A percentile compares a stretch with the other conserved stretches of the same genome.
These are phyloP conservation scores for Calamus simplicifolius DNA, from an alignment of 176 grass and related monocot species.

Conservation along the genomic window DNA sequence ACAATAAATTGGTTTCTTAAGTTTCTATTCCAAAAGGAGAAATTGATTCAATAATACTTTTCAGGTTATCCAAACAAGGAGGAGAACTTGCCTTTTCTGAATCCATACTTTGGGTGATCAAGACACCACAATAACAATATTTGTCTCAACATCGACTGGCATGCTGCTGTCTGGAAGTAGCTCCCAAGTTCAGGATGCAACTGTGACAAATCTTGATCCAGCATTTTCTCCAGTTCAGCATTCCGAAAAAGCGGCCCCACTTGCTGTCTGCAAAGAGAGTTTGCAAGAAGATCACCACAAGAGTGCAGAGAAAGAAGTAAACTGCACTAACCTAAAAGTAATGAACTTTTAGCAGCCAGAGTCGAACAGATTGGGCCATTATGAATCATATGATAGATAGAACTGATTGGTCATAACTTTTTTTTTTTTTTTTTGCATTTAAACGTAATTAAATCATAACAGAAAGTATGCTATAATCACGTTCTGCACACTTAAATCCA, in stretches of 20 bases:
- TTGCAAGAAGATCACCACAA: neutral
- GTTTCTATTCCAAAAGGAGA: neutral
- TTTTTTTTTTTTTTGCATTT: too few species aligned
- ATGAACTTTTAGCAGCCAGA: too few species aligned
- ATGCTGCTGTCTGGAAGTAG: conserved; percentile 72
- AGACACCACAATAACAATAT: conserved; percentile 93
- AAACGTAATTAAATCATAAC: too few species aligned
- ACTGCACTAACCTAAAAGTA: too few species aligned
- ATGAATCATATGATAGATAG: too few species aligned
- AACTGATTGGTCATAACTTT: too few species aligned
- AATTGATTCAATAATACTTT: neutral
- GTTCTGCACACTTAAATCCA: too few species aligned
- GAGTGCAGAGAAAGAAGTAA: neutral
- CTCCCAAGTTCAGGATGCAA: conserved; percentile 78
- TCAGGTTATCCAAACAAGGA: conserved; percentile 1
- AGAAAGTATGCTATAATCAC: too few species aligned
- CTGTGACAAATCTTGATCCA: conserved; percentile 84
- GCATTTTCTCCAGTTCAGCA: conserved; percentile 87
- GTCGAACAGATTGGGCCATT: too few species aligned
- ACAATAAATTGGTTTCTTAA: too few species aligned
- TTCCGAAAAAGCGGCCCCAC: conserved; percentile 93
- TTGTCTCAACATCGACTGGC: conserved; percentile 78
- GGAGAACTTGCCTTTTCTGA: conserved; percentile 62
- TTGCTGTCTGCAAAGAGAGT: conserved; percentile 63
- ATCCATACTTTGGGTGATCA: conserved; percentile 86